Evolutionary conservation across 306 rosid species (phyloP).

Genomic region (Vicia villosa): DNA sequence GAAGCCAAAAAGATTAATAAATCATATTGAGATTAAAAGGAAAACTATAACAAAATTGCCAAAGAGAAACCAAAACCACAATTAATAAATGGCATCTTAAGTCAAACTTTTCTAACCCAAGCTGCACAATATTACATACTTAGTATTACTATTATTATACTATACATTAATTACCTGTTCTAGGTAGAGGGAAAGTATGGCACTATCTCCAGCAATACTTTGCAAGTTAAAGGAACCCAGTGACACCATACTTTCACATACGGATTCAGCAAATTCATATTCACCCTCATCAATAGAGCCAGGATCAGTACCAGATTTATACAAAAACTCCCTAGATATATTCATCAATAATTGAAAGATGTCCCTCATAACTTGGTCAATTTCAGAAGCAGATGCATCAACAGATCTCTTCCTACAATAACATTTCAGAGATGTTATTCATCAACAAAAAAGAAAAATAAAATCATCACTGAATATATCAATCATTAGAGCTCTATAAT

Average conservation of each 20-base stretch:
- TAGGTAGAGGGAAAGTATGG: slow-evolving; percentile 59
- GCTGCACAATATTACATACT: slow-evolving; percentile 28
- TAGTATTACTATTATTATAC: not conserved
- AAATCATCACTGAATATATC: not conserved
- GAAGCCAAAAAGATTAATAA: slow-evolving; percentile 6
- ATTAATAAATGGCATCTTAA: slow-evolving; percentile 24
- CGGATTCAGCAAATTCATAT: slow-evolving; percentile 72
- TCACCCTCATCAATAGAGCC: slow-evolving; percentile 70
- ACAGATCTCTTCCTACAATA: slow-evolving; percentile 76
- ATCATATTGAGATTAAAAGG: slow-evolving; percentile 26
- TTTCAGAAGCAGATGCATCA: slow-evolving; percentile 69
- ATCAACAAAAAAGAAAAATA: not conserved
- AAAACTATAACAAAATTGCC: slow-evolving; percentile 33
- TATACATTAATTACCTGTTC: slow-evolving; percentile 64
- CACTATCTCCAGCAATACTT: slow-evolving; percentile 70
- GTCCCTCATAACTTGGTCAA: slow-evolving; percentile 72
- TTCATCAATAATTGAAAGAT: slow-evolving; percentile 80
- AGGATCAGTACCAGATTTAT: slow-evolving; percentile 54
- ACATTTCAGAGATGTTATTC: slow-evolving; percentile 32
- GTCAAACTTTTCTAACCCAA: slow-evolving; percentile 4
- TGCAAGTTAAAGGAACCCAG: slow-evolving; percentile 85
- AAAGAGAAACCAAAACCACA: slow-evolving; percentile 26
- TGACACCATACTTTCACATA: slow-evolving; percentile 90
- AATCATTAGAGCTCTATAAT: slow-evolving; percentile 24
- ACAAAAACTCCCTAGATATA: slow-evolving; percentile 69